Evolutionary conservation across 441 rosid genomes (phyloP), one percentile per base, ranked within the genome.

Genomic region (Populus tomentosa): DNA sequence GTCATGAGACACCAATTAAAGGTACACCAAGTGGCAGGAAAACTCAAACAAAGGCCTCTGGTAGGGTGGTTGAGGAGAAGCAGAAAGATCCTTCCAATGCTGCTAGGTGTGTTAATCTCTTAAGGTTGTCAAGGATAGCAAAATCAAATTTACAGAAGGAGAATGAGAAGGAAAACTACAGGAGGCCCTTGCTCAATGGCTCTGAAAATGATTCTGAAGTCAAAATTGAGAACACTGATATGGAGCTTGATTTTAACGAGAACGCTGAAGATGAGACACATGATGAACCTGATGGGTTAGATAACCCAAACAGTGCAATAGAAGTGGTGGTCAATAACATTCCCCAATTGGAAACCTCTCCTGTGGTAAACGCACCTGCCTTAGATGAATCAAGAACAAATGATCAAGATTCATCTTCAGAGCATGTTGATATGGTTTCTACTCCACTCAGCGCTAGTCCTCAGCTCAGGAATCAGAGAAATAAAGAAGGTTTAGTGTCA

Each of bases 231-330:
- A 91, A 94, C 84, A 90, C 90, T 4, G 98, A 95, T 80, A 94
- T 95, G 99, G 99, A 95, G 81, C 98, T 95, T 81, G 95, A 95
- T 87, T 95, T 95, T 83, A 85, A 92, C 79, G 99, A 95, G 86
- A 87, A 88, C 75, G 66, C 78, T 68, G 97, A 92, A 76, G 97
- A 92, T 46, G 99, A 95, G 82, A 75, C 79, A 67, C 88, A 86
- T n/a, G 97, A 94, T 70, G 99, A 95, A 80, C 62, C 85, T 70
- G 96, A 93, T 71, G 93, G 87, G 53, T 78, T 84, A 56, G 97
- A 90, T 40, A 86, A 81, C 75, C 75, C 88, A 56, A 70, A 78
- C 73, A 85, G 84, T 80, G 69, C 76, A 50, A 70, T 85, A 69
- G 89, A 88, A 70, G 92, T 83, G 70, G 83, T 50, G 69, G 90